Percentiles rank a stretch among this genome's conserved stretches.
Evolutionary conservation across 1,284 basidiomycete species (phyloP).

Genomic region (Gomphus sp.): DNA sequence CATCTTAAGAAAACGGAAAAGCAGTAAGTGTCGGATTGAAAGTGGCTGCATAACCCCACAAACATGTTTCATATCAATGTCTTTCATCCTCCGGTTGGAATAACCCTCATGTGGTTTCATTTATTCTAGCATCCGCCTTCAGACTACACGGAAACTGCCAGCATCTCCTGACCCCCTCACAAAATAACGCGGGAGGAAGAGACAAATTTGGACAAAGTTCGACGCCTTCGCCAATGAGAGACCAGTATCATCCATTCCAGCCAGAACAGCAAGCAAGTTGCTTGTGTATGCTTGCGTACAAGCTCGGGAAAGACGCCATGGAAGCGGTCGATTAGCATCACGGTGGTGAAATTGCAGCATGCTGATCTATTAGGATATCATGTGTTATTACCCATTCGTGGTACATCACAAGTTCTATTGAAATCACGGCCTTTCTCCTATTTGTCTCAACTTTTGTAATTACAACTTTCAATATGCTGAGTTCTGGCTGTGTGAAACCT

Average conservation of each 20-base stretch:
- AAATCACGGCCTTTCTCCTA: not conserved
- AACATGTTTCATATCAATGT: too few species aligned
- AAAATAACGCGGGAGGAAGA: slow-evolving; percentile 5
- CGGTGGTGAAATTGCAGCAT: not conserved
- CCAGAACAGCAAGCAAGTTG: not conserved
- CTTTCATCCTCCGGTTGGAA: too few species aligned
- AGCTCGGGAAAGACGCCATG: slow-evolving; percentile 3
- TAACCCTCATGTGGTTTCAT: not conserved
- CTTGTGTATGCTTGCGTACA: not conserved
- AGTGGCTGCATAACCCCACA: not conserved
- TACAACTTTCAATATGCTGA: too few species aligned
- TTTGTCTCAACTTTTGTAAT: too few species aligned
- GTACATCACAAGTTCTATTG: not conserved
- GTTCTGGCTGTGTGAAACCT: too few species aligned
- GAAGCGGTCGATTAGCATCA: slow-evolving; percentile 1
- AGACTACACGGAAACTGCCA: not conserved
- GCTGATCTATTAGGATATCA: not conserved
- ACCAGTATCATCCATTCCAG: not conserved
- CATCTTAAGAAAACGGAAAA: slow-evolving; percentile 3
- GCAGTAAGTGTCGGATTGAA: slow-evolving; percentile 1
- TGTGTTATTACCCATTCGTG: not conserved
- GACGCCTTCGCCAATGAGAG: not conserved
- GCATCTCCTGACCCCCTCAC: not conserved
- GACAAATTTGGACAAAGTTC: not conserved
- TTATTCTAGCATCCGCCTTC: not conserved